These are phyloP conservation scores for Yamagishiella unicocca DNA, from an alignment of 139 green algal genomes.

Conservation along the genomic window DNA sequence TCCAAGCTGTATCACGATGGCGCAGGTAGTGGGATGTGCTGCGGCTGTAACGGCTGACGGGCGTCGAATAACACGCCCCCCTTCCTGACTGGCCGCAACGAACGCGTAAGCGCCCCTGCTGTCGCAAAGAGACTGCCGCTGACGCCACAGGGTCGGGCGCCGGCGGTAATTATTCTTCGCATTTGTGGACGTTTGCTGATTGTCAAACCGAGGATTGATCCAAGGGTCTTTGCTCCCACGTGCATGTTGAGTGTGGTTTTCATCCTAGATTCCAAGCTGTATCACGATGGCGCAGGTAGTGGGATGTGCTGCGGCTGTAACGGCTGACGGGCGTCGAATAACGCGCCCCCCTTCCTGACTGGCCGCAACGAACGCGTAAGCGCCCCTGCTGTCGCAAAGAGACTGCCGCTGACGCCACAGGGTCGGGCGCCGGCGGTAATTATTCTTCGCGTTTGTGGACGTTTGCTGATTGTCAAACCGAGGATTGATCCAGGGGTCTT, in stretches of 20 bases:
- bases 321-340: neutral
- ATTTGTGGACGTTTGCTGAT: too few species aligned
- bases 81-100: slow-evolving; percentile 19
- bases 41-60: slow-evolving; percentile 21
- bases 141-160: slow-evolving; percentile 25
- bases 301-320: slow-evolving; percentile 29
- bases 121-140: slow-evolving; percentile 56
- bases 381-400: slow-evolving; percentile 52
- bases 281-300: too few species aligned
- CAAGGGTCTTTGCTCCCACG: too few species aligned
- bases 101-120: too few species aligned
- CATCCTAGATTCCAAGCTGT: too few species aligned
- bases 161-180: slow-evolving; percentile 61
- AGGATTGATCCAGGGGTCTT: too few species aligned
- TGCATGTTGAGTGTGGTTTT: too few species aligned
- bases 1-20: too few species aligned
- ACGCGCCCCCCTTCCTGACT: slow-evolving; percentile 25
- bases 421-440: slow-evolving; percentile 49
- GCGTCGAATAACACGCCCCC: neutral
- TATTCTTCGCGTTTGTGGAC: too few species aligned
- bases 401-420: slow-evolving; percentile 52
- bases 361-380: neutral
- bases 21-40: slow-evolving; percentile 14
- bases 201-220: too few species aligned
- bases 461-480: too few species aligned